Evolutionary conservation across 129 eudicot genomes (phyloP).

Genomic region (Centaurea solstitialis): DNA sequence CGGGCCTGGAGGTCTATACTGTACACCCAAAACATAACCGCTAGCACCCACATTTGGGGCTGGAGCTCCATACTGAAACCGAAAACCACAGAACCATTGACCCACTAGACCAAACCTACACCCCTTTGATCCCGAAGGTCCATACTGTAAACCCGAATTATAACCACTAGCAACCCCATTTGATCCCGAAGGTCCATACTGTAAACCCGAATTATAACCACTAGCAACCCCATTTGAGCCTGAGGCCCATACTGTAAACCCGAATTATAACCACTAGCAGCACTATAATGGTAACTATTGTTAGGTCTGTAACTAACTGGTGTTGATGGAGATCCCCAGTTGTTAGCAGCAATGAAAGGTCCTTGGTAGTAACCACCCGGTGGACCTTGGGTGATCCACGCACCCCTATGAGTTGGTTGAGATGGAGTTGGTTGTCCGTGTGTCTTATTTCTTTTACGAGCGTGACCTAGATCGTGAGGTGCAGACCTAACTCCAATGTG

Average conservation of each 20-base stretch:
- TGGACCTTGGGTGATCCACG: constrained; percentile 57
- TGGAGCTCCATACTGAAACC: constrained; percentile 20
- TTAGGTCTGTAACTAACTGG: constrained; percentile 22
- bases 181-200: constrained; percentile 21
- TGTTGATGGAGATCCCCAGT: constrained; percentile 57
- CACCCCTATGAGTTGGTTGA: constrained; percentile 46
- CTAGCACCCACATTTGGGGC: too few species aligned
- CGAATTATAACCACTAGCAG: constrained; percentile 35
- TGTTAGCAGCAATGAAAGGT: constrained; percentile 7
- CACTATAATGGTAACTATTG: constrained; percentile 24
- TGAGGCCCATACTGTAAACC: constrained; percentile 29
- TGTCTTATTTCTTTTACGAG: constrained; percentile 38
- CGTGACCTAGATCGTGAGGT: constrained; percentile 44
- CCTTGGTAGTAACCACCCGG: constrained; percentile 28
- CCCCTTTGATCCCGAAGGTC: constrained; percentile 26
- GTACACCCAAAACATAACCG: constrained; percentile 22
- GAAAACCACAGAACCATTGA: constrained; percentile 45
- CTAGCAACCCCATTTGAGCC: constrained; percentile 29
- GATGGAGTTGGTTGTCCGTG: constrained; percentile 24
- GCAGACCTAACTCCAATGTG: constrained; percentile 38
- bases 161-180: constrained; percentile 22
- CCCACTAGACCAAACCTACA: too few species aligned
- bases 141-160: constrained; percentile 7
- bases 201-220: constrained; percentile 38
- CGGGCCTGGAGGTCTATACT: constrained; percentile 33